Percentiles rank a stretch among this genome's conserved stretches.
phyloP scores from a whole-genome alignment of 495 filamentous ascomycete species.

The Parachaetomium inaequale region DNA sequence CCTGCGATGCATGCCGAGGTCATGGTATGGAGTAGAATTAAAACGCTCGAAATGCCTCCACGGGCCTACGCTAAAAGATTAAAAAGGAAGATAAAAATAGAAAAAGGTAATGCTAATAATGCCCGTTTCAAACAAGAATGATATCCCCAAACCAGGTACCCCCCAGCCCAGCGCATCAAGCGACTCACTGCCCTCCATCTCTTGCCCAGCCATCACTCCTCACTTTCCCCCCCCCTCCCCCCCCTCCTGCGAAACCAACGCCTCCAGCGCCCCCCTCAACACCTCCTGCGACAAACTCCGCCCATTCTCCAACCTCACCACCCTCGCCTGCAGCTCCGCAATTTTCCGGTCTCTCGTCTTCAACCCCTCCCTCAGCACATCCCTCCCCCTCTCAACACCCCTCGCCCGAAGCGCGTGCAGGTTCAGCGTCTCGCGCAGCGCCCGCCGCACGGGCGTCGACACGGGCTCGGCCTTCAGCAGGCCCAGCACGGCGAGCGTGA shows the following conservation, averaged over 20 bases:
- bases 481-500: constrained; percentile 49
- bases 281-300: constrained; percentile 42
- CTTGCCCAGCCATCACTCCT: background rate
- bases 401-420: constrained; percentile 52
- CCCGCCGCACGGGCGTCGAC: constrained; percentile 37
- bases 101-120: too few relatives aligned
- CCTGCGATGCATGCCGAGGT: too few relatives aligned
- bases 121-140: too few relatives aligned
- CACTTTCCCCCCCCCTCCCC: background rate
- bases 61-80: too few relatives aligned
- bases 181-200: too few relatives aligned
- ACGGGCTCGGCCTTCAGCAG: constrained; percentile 48
- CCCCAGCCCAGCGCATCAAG: too few relatives aligned
- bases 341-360: constrained; percentile 60
- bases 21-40: too few relatives aligned
- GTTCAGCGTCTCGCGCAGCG: constrained; percentile 49
- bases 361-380: constrained; percentile 57
- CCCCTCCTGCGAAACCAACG: constrained; percentile 10
- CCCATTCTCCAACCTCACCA: constrained; percentile 51
- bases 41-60: too few relatives aligned
- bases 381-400: constrained; percentile 59
- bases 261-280: constrained; percentile 22
- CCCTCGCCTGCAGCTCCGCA: constrained; percentile 45
- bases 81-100: too few relatives aligned
- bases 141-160: too few relatives aligned